These are phyloP conservation scores for Apiotrichum akiyoshidainum DNA, from an alignment of 1,284 basidiomycete genomes.

Conservation along the genomic window DNA sequence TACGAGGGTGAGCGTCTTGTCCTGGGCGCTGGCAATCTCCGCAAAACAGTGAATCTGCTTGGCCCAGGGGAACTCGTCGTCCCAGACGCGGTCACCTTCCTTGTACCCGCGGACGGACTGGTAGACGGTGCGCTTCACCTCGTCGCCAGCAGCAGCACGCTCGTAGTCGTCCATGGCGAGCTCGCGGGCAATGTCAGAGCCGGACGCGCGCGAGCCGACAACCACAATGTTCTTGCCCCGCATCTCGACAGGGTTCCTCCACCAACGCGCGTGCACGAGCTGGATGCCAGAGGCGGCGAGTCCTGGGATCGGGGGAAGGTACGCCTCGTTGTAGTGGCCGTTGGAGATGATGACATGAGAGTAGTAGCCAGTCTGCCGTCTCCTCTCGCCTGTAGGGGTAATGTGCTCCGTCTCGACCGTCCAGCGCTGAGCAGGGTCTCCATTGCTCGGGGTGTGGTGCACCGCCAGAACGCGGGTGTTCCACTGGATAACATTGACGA, in stretches of 20 bases:
- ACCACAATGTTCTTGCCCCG: constrained; percentile 52
- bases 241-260: constrained; percentile 44
- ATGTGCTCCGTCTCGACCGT: constrained; percentile 17
- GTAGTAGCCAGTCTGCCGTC: constrained; percentile 32
- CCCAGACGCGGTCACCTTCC: constrained; percentile 14
- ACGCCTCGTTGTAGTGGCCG: constrained; percentile 55
- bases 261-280: constrained; percentile 54
- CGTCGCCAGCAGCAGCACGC: constrained; percentile 11
- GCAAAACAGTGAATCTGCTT: constrained; percentile 37
- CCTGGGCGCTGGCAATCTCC: constrained; percentile 41
- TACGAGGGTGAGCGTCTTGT: constrained; percentile 13
- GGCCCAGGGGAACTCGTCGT: constrained; percentile 33
- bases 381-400: constrained; percentile 12
- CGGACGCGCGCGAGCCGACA: constrained; percentile 55
- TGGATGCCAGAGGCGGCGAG: constrained; percentile 48
- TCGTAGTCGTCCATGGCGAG: constrained; percentile 44
- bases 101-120: constrained; percentile 31
- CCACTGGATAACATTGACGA: constrained; percentile 31
- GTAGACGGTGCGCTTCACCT: constrained; percentile 34
- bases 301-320: constrained; percentile 51
- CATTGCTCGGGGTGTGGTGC: constrained; percentile 11
- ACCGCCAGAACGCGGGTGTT: constrained; percentile 16
- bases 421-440: constrained; percentile 16
- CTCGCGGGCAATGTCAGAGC: constrained; percentile 56
- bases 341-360: constrained; percentile 41